Evolutionary conservation across 2,329 filamentous ascomycete genomes (phyloP).

Genomic region (Colletotrichum sp.): DNA sequence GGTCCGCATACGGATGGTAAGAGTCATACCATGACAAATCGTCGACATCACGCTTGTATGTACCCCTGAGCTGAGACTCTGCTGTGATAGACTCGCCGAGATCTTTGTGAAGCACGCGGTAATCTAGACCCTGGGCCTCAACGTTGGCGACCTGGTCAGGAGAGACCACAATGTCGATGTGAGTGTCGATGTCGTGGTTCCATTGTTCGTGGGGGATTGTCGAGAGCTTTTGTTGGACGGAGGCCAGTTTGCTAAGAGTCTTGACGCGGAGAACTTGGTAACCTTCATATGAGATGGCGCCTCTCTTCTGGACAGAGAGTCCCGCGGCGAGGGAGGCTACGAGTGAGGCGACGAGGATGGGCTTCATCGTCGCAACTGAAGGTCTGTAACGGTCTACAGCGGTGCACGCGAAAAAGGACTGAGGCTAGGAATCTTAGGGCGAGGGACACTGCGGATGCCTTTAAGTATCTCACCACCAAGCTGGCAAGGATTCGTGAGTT

Average conservation of each 20-base stretch:
- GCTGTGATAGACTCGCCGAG: conserved; percentile 27
- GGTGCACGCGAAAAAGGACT: not conserved
- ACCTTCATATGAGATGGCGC: conserved; percentile 42
- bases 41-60: conserved; percentile 29
- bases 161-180: conserved; percentile 29
- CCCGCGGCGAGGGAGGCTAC: not conserved
- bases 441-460: not conserved
- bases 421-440: too few species aligned
- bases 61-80: conserved; percentile 18
- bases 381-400: not conserved
- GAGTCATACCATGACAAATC: conserved; percentile 51
- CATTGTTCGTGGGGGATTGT: conserved; percentile 28
- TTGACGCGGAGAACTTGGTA: conserved; percentile 47
- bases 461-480: not conserved
- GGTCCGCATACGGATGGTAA: conserved; percentile 57
- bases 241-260: conserved; percentile 15
- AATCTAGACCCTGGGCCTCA: conserved; percentile 26
- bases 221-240: conserved; percentile 20
- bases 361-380: not conserved
- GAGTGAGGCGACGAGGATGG: not conserved
- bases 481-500: too few species aligned
- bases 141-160: conserved; percentile 26
- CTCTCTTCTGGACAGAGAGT: not conserved
- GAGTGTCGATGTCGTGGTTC: conserved; percentile 25
- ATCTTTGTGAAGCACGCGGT: conserved; percentile 25